A percentile compares a stretch with the other conserved stretches of the same genome.
phyloP scores from a whole-genome alignment of 306 rosid species.

The Inga leiocalycina region DNA sequence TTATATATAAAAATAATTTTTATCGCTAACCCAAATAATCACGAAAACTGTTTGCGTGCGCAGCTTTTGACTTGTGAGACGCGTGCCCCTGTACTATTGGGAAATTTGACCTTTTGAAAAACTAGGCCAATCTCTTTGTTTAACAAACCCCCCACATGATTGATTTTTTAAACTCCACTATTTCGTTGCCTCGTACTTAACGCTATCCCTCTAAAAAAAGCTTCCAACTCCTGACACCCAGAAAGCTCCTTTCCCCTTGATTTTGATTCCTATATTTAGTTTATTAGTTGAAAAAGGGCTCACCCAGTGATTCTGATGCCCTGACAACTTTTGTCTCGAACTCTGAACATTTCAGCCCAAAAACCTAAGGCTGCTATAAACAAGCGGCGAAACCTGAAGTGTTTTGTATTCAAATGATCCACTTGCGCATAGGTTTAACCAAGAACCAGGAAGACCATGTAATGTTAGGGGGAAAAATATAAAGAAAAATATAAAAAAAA shows the following conservation, averaged over 20 bases:
- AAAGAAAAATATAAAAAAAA: too few relatives aligned
- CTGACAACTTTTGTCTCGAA: too few relatives aligned
- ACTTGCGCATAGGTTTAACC: constrained; percentile 41
- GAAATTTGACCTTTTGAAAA: not conserved
- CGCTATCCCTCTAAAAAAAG: constrained; percentile 11
- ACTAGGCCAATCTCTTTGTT: not conserved
- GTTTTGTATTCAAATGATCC: constrained; percentile 33
- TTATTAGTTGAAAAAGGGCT: too few relatives aligned
- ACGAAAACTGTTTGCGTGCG: not conserved
- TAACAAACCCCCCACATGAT: constrained; percentile 11
- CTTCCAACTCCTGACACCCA: constrained; percentile 27
- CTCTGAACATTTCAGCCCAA: too few relatives aligned
- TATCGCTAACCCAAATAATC: too few relatives aligned
- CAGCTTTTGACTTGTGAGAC: not conserved
- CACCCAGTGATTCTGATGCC: too few relatives aligned
- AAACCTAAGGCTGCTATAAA: not conserved
- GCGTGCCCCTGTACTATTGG: not conserved
- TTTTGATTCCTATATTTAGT: not conserved
- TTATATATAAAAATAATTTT: too few relatives aligned
- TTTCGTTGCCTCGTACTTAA: constrained; percentile 29
- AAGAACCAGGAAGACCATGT: constrained; percentile 19
- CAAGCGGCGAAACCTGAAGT: constrained; percentile 46
- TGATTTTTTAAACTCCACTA: constrained; percentile 16
- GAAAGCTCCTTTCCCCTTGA: constrained; percentile 37
- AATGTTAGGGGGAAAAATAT: not conserved